These are phyloP conservation scores for Phytophthora melonis DNA, from an alignment of 352 stramenopile genomes.

Conservation along the genomic window DNA sequence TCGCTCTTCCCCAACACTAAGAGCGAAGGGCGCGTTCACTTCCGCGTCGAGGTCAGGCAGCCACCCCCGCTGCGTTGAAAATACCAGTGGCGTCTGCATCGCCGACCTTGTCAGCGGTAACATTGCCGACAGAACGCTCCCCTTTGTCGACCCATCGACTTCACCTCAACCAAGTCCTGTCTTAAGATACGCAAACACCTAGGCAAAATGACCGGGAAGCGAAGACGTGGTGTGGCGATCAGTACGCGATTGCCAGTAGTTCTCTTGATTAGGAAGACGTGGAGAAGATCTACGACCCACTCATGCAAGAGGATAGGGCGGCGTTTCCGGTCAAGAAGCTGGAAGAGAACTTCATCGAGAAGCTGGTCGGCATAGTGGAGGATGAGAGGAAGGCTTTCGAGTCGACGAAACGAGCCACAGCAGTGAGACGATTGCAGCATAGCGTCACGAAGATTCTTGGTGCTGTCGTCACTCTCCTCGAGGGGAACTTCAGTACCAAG, in stretches of 20 bases:
- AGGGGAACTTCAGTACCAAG: background rate
- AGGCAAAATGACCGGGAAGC: background rate
- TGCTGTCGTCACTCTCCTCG: slow-evolving; percentile 10
- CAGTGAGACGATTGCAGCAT: slow-evolving; percentile 6
- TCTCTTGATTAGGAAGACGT: background rate
- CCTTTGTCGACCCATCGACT: background rate
- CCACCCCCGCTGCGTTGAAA: background rate
- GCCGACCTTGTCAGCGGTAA: background rate
- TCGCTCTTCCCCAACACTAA: slow-evolving; percentile 8
- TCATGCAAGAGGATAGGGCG: slow-evolving; percentile 5
- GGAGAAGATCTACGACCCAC: slow-evolving; percentile 4
- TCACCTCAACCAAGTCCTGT: slow-evolving; percentile 5
- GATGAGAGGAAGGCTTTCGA: slow-evolving; percentile 8
- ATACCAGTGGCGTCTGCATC: background rate
- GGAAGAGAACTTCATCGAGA: background rate
- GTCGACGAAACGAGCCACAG: slow-evolving; percentile 3
- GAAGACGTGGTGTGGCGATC: background rate
- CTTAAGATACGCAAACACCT: background rate
- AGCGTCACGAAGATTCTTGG: slow-evolving; percentile 6
- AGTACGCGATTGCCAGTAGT: background rate
- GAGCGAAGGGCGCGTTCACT: slow-evolving; percentile 11
- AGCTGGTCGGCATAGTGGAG: slow-evolving; percentile 1
- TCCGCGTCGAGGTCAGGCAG: slow-evolving; percentile 2
- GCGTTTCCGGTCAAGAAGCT: slow-evolving; percentile 10
- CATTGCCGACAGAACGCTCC: background rate